phyloP scores from a whole-genome alignment of 2,329 filamentous ascomycete genomes.

The Paecilomyces formosus region DNA sequence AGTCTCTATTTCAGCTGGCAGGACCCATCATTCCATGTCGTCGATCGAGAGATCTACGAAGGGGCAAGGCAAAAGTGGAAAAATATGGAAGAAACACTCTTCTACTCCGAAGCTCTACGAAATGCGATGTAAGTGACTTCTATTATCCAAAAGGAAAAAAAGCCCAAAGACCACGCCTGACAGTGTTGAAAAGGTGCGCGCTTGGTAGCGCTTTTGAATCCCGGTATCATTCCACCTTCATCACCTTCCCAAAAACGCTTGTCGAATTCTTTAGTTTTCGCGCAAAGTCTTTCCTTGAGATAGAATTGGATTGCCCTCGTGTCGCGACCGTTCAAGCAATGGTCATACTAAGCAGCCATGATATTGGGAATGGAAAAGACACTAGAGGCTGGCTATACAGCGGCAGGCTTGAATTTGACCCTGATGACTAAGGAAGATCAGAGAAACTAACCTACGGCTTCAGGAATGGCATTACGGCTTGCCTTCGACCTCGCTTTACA shows the following conservation, averaged over 20 bases:
- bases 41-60: too few species aligned
- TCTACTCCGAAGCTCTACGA: neutral
- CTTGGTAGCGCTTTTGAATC: neutral
- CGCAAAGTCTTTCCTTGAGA: neutral
- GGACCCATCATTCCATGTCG: too few species aligned
- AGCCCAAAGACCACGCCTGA: neutral
- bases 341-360: neutral
- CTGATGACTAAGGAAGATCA: too few species aligned
- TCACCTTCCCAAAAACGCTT: neutral
- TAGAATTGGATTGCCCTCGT: neutral
- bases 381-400: neutral
- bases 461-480: neutral
- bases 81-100: neutral
- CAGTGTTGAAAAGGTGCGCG: too few species aligned
- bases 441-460: neutral
- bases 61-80: too few species aligned
- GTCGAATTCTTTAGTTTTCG: neutral
- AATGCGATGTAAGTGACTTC: neutral
- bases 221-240: neutral
- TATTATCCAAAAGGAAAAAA: too few species aligned
- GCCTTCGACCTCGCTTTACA: neutral
- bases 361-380: neutral
- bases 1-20: too few species aligned
- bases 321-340: neutral
- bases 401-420: too few species aligned